Percentiles rank a stretch among this genome's conserved stretches.
Conservation (phyloP, 345 rosid species). For the Populus nigra region DNA sequence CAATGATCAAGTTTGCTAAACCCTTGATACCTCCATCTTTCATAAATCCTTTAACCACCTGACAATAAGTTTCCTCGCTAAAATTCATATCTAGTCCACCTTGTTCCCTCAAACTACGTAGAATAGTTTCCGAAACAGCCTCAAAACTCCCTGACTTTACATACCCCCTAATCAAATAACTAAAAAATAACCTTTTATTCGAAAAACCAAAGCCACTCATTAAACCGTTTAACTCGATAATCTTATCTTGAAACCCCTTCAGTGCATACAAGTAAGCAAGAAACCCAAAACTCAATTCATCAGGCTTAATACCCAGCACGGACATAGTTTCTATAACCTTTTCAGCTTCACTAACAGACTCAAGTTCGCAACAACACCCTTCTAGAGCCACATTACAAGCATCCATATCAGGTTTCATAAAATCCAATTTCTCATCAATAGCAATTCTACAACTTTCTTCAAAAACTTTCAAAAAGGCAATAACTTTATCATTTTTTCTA, state of each 20-base stretch:
- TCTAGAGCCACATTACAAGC: constrained; percentile 80
- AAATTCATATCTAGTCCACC: constrained; percentile 30
- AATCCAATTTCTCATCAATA: constrained; percentile 65
- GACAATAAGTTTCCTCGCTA: constrained; percentile 53
- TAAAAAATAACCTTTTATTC: constrained; percentile 35
- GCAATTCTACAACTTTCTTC: constrained; percentile 69
- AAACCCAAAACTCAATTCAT: constrained; percentile 69
- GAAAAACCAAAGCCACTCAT: constrained; percentile 60
- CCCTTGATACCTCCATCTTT: constrained; percentile 56
- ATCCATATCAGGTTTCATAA: constrained; percentile 64
- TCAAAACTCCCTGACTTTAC: constrained; percentile 60
- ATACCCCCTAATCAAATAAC: constrained; percentile 67
- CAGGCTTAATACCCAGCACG: constrained; percentile 65
- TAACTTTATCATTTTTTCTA: constrained; percentile 42
- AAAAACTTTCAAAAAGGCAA: constrained; percentile 58
- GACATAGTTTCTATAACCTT: constrained; percentile 66
- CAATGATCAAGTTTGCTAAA: constrained; percentile 61
- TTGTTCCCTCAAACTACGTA: constrained; percentile 42
- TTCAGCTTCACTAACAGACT: constrained; percentile 67
- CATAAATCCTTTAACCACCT: constrained; percentile 65
- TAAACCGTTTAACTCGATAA: constrained; percentile 56
- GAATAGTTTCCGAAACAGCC: constrained; percentile 44
- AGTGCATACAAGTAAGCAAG: constrained; percentile 84
- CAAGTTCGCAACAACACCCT: constrained; percentile 56
- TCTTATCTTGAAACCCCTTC: constrained; percentile 63